A percentile compares a stretch with the other conserved stretches of the same genome.
These are phyloP conservation scores for Adansonia grandidieri DNA, from an alignment of 441 rosid species.

Conservation along the genomic window DNA sequence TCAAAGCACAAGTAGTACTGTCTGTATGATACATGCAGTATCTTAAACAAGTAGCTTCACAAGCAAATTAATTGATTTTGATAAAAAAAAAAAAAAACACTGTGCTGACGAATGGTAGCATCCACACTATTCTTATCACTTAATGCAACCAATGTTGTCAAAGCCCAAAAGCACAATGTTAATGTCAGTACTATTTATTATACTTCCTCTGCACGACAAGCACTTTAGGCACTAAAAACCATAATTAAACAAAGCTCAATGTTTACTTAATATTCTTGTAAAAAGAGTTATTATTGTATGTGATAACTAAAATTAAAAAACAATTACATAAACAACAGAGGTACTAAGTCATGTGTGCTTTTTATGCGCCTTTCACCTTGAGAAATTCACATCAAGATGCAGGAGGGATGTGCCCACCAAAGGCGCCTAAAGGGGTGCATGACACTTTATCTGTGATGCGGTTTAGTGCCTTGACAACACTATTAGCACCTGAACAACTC, in stretches of 20 bases:
- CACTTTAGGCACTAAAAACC: not conserved
- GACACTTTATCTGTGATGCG: not conserved
- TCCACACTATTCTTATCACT: not conserved
- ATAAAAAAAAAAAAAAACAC: not conserved
- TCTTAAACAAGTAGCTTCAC: not conserved
- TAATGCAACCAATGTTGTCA: not conserved
- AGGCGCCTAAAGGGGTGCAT: not conserved
- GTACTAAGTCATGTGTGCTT: not conserved
- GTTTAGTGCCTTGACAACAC: constrained; percentile 18
- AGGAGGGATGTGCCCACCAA: not conserved
- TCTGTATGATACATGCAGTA: not conserved
- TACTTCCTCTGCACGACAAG: not conserved
- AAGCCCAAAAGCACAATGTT: not conserved
- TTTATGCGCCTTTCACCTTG: not conserved
- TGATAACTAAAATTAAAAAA: not conserved
- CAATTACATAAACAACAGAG: not conserved
- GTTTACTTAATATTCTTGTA: not conserved
- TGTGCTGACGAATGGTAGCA: not conserved
- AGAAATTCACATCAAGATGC: not conserved
- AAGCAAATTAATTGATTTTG: not conserved
- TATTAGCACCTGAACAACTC: not conserved
- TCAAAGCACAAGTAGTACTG: not conserved
- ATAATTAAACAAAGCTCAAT: not conserved
- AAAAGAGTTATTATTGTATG: constrained; percentile 10
- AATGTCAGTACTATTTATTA: not conserved